These are phyloP conservation scores for Hanseniaspora uvarum DNA, from an alignment of 1,139 yeast species.

Conservation along the genomic window DNA sequence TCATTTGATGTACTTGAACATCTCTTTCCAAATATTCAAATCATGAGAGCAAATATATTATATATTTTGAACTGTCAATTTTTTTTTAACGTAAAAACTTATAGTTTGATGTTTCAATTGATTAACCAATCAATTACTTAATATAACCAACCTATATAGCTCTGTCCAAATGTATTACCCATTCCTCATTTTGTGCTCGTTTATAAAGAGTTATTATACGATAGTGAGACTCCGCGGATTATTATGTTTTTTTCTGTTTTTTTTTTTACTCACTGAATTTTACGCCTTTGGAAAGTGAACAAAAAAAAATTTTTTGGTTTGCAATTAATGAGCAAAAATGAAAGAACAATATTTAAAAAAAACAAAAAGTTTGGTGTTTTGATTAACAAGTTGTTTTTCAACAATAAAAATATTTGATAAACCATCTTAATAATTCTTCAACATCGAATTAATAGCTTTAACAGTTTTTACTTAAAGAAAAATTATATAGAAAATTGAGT, in stretches of 20 bases:
- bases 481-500: background rate
- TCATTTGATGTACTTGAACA: conserved; percentile 71
- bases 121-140: background rate
- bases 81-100: too few species aligned
- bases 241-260: too few species aligned
- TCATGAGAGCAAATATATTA: background rate
- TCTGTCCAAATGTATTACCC: too few species aligned
- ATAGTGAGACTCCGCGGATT: too few species aligned
- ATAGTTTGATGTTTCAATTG: too few species aligned
- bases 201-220: too few species aligned
- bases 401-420: background rate
- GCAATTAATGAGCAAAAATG: background rate
- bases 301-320: background rate
- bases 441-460: conserved; percentile 6
- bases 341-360: too few species aligned
- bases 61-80: too few species aligned
- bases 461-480: background rate
- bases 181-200: too few species aligned
- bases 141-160: too few species aligned
- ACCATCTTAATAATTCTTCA: conserved; percentile 2
- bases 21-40: conserved; percentile 74
- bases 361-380: background rate
- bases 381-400: background rate
- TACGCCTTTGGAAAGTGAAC: background rate
- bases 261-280: background rate